Evolutionary conservation across 2,329 filamentous ascomycete genomes (phyloP).

Genomic region (Colletotrichum eleusines): DNA sequence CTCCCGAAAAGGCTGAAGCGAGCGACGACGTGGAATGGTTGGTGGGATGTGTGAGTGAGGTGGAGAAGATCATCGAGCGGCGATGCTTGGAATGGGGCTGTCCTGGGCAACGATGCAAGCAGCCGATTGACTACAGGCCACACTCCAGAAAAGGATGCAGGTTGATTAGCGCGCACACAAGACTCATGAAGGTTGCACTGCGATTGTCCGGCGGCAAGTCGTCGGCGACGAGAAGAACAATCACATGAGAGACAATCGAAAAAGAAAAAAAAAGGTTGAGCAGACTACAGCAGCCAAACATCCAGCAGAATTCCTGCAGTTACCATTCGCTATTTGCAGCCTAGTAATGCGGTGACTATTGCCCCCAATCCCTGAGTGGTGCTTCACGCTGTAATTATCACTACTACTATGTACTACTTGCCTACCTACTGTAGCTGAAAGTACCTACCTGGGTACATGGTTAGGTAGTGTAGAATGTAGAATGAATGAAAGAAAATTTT

Average conservation of each 20-base stretch:
- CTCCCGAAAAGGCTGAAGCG: constrained; percentile 17
- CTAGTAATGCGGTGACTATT: neutral
- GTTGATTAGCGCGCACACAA: neutral
- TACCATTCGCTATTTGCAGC: neutral
- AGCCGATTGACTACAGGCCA: neutral
- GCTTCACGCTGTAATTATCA: neutral
- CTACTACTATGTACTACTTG: no score
- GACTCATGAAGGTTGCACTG: constrained; percentile 4
- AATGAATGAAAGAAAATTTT: no score
- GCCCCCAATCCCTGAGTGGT: neutral
- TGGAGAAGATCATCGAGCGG: constrained; percentile 27
- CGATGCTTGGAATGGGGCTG: constrained; percentile 25
- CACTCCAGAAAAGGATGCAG: constrained; percentile 13
- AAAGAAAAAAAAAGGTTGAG: neutral
- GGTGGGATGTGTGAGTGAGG: constrained; percentile 20
- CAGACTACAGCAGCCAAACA: neutral
- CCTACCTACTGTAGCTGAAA: no score
- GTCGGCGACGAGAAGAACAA: neutral
- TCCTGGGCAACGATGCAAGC: constrained; percentile 23
- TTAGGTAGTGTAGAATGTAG: neutral
- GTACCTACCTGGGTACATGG: no score
- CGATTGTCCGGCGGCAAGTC: constrained; percentile 10
- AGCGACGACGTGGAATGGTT: constrained; percentile 1
- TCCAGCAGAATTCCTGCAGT: constrained; percentile 15
- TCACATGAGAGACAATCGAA: neutral